These are phyloP conservation scores for Pythium sukuiense DNA, from an alignment of 352 stramenopile genomes.

Conservation along the genomic window DNA sequence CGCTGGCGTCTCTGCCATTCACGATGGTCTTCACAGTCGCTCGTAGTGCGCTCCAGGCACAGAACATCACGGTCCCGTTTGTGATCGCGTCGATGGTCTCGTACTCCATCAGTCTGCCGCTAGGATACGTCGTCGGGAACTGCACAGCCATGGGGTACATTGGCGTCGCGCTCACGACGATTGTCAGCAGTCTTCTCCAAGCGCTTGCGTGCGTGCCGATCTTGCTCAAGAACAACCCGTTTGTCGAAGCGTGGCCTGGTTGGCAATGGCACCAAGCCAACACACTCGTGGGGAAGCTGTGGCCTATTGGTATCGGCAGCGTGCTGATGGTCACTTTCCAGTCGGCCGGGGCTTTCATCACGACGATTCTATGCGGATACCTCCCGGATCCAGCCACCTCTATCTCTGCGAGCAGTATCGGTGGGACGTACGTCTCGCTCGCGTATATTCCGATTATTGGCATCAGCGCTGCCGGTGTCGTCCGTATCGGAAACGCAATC, in stretches of 20 bases:
- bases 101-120: slow-evolving; percentile 38
- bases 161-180: slow-evolving; percentile 49
- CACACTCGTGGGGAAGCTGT: slow-evolving; percentile 43
- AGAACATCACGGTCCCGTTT: slow-evolving; percentile 67
- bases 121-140: slow-evolving; percentile 56
- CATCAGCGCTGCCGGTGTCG: slow-evolving; percentile 57
- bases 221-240: slow-evolving; percentile 47
- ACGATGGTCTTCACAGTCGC: slow-evolving; percentile 53
- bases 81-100: slow-evolving; percentile 40
- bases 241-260: slow-evolving; percentile 58
- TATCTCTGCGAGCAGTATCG: slow-evolving; percentile 66
- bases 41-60: slow-evolving; percentile 55
- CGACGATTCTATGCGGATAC: slow-evolving; percentile 39
- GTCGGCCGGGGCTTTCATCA: slow-evolving; percentile 49
- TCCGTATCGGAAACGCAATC: slow-evolving; percentile 66
- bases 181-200: slow-evolving; percentile 52
- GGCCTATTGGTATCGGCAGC: slow-evolving; percentile 43
- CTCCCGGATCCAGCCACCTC: slow-evolving; percentile 58
- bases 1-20: slow-evolving; percentile 38
- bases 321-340: slow-evolving; percentile 65
- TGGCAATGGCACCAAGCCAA: slow-evolving; percentile 42
- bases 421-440: slow-evolving; percentile 41
- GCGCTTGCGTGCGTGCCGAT: slow-evolving; percentile 46
- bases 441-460: slow-evolving; percentile 59
- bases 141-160: slow-evolving; percentile 54